phyloP scores from a whole-genome alignment of 495 filamentous ascomycete genomes.

The Saxophila tyrrhenica region DNA sequence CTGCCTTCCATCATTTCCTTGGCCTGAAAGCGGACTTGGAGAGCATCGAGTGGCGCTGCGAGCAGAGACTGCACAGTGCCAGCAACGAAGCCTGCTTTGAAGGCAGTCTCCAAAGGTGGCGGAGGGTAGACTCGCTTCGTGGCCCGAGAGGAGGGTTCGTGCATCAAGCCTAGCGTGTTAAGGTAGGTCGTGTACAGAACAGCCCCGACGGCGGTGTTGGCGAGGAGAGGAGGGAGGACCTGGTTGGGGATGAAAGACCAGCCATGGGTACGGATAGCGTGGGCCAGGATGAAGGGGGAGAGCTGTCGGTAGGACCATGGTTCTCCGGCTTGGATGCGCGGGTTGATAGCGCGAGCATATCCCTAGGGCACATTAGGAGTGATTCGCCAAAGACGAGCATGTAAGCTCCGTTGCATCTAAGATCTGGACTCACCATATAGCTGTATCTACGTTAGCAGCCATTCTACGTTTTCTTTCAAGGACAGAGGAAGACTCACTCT shows the following conservation, averaged over 20 bases:
- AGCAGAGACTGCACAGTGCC: conserved; percentile 68
- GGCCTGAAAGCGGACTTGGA: conserved; percentile 68
- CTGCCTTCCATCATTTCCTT: conserved; percentile 54
- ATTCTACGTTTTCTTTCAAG: neutral
- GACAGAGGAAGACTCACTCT: conserved; percentile 46
- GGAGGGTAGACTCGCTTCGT: conserved; percentile 66
- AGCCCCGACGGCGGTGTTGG: conserved; percentile 71
- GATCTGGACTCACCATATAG: conserved; percentile 43
- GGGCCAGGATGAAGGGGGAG: conserved; percentile 65
- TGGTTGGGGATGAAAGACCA: conserved; percentile 85
- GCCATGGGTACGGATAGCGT: conserved; percentile 67
- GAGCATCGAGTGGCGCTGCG: conserved; percentile 79
- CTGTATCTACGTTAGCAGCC: conserved; percentile 22
- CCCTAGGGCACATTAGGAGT: conserved; percentile 23
- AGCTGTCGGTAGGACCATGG: conserved; percentile 61
- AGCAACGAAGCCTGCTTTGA: conserved; percentile 65
- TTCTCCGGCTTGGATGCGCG: conserved; percentile 41
- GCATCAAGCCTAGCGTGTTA: conserved; percentile 59
- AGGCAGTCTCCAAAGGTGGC: conserved; percentile 51
- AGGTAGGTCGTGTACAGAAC: conserved; percentile 83
- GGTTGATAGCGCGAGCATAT: conserved; percentile 58
- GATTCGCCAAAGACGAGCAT: too few species aligned
- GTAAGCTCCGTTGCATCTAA: too few species aligned
- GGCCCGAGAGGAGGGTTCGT: conserved; percentile 58
- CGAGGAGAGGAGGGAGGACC: conserved; percentile 72